phyloP scores from a whole-genome alignment of 768 basidiomycete genomes.

The Lactifluus volemus region DNA sequence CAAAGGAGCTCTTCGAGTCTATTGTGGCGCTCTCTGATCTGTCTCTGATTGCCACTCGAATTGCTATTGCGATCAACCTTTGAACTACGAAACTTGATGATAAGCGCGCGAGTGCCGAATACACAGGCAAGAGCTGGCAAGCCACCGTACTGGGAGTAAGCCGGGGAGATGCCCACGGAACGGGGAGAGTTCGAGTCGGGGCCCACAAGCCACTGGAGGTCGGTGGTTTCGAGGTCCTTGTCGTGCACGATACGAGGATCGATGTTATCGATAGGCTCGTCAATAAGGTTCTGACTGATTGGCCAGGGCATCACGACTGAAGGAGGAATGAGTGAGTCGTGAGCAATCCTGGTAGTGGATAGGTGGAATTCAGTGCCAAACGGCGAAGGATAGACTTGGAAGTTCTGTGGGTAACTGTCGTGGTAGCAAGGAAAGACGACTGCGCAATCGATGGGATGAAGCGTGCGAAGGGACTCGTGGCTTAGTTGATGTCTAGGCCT shows the following conservation, averaged over 20 bases:
- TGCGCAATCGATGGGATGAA: neutral
- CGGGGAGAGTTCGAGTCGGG: conserved; percentile 19
- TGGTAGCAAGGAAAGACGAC: neutral
- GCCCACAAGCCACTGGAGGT: conserved; percentile 17
- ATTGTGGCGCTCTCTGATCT: conserved; percentile 20
- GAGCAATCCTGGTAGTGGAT: neutral
- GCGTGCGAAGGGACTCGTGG: neutral
- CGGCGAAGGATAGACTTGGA: no score
- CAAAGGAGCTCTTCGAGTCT: conserved; percentile 37
- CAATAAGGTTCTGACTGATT: conserved; percentile 23
- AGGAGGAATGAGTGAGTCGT: neutral
- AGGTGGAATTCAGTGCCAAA: neutral
- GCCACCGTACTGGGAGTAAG: conserved; percentile 35
- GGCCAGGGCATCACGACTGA: no score
- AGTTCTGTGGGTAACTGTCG: neutral
- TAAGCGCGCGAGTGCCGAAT: conserved; percentile 25
- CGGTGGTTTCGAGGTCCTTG: conserved; percentile 18
- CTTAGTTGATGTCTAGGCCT: no score
- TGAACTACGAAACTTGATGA: conserved; percentile 20
- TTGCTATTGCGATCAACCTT: neutral
- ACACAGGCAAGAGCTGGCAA: conserved; percentile 42
- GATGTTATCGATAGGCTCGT: conserved; percentile 20
- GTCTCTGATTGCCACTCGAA: neutral
- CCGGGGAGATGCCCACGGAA: conserved; percentile 42
- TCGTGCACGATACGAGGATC: conserved; percentile 20